These are phyloP conservation scores for Ceriops zippeliana DNA, from an alignment of 345 rosid genomes.

Conservation along the genomic window DNA sequence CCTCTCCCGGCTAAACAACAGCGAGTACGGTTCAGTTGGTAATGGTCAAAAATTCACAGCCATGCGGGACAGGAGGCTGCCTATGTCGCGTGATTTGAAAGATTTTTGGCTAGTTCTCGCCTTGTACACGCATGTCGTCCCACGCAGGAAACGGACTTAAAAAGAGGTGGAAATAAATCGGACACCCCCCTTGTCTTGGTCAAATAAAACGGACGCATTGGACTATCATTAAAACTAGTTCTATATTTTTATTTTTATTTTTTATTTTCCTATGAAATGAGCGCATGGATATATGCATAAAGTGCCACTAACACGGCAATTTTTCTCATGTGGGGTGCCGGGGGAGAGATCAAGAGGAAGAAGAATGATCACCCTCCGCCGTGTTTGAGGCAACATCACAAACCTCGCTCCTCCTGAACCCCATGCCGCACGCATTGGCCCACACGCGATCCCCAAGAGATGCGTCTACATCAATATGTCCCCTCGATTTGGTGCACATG, in stretches of 20 bases:
- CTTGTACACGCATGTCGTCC: background rate
- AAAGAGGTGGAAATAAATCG: background rate
- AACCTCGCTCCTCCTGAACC: background rate
- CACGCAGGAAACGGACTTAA: background rate
- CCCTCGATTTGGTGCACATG: slow-evolving; percentile 27
- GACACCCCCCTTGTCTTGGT: too few relatives aligned
- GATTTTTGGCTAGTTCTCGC: slow-evolving; percentile 2
- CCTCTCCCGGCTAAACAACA: too few relatives aligned
- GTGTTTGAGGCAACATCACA: background rate
- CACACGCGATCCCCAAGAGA: slow-evolving; percentile 3
- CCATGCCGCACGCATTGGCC: slow-evolving; percentile 2
- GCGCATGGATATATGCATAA: too few relatives aligned
- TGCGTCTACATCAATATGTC: slow-evolving; percentile 18
- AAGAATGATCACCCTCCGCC: background rate
- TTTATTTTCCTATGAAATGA: too few relatives aligned
- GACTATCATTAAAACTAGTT: too few relatives aligned
- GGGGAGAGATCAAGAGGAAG: background rate
- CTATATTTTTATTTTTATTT: too few relatives aligned
- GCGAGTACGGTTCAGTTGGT: too few relatives aligned
- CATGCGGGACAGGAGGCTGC: too few relatives aligned
- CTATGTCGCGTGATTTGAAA: background rate
- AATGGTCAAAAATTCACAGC: too few relatives aligned
- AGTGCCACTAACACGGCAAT: too few relatives aligned
- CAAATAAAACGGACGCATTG: too few relatives aligned
- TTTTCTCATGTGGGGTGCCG: slow-evolving; percentile 1